Conservation (phyloP, 768 basidiomycete species). For the Russula sp. region DNA sequence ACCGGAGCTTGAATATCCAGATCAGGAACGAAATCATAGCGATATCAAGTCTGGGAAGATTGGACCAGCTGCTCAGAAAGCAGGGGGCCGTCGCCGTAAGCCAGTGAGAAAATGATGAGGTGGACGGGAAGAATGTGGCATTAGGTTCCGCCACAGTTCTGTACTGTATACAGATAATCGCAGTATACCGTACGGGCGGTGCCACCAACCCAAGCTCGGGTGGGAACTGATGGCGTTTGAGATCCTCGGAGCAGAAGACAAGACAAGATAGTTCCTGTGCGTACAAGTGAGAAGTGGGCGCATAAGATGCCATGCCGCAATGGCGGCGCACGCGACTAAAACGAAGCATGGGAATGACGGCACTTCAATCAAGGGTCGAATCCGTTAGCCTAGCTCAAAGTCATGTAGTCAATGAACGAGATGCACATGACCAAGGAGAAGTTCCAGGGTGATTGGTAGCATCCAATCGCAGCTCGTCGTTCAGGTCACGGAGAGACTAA, state of each 20-base stretch:
- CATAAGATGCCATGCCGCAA: not conserved
- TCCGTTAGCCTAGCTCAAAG: too few relatives aligned
- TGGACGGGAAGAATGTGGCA: too few relatives aligned
- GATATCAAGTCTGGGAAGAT: constrained; percentile 26
- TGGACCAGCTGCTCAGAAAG: constrained; percentile 39
- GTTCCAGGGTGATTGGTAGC: too few relatives aligned
- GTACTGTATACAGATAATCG: not conserved
- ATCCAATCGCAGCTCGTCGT: too few relatives aligned
- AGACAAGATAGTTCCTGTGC: too few relatives aligned
- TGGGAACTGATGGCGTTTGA: not conserved
- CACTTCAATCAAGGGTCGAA: not conserved
- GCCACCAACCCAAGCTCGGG: not conserved
- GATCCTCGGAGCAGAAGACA: too few relatives aligned
- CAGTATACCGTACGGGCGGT: not conserved
- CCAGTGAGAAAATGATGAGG: constrained; percentile 42
- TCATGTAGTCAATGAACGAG: too few relatives aligned
- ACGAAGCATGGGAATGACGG: not conserved
- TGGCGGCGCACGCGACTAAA: not conserved
- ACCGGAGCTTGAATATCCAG: constrained; percentile 33
- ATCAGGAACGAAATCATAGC: constrained; percentile 24
- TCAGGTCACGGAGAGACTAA: not conserved
- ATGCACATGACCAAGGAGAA: too few relatives aligned
- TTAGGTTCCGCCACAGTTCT: not conserved
- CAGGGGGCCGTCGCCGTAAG: constrained; percentile 61
- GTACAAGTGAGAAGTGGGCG: too few relatives aligned